A percentile compares a stretch with the other conserved stretches of the same genome.
Conservation (phyloP, 345 rosid genomes). For the Arabidopsis thaliana region DNA sequence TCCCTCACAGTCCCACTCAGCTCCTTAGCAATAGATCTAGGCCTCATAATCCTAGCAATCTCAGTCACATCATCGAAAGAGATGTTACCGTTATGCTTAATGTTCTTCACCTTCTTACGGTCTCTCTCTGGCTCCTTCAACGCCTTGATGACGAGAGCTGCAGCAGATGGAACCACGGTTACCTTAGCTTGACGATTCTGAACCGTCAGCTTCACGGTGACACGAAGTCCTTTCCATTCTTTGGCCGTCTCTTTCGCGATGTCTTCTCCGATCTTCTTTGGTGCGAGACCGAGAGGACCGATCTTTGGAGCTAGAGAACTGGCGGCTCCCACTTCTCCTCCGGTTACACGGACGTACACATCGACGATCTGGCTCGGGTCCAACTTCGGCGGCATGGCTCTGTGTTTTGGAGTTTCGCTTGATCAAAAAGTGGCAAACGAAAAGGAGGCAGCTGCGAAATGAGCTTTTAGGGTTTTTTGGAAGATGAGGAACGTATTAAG, state of each 20-base stretch:
- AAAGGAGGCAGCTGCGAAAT: conserved; percentile 35
- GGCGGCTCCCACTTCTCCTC: conserved; percentile 70
- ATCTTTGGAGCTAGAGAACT: conserved; percentile 66
- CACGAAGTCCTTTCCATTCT: conserved; percentile 69
- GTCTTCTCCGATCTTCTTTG: conserved; percentile 69
- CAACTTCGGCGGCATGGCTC: conserved; percentile 63
- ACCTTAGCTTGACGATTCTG: conserved; percentile 69
- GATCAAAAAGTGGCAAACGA: not conserved
- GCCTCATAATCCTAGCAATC: conserved; percentile 50
- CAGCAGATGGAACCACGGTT: conserved; percentile 62
- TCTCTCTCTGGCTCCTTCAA: conserved; percentile 54
- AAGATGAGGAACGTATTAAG: conserved; percentile 13
- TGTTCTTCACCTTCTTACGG: conserved; percentile 48
- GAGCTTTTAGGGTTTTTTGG: conserved; percentile 32
- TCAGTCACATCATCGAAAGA: conserved; percentile 47
- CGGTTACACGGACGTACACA: conserved; percentile 63
- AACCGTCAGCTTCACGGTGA: conserved; percentile 63
- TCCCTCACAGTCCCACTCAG: conserved; percentile 53
- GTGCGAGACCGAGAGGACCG: conserved; percentile 71
- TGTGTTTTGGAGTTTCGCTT: conserved; percentile 4
- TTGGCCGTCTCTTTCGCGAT: conserved; percentile 67
- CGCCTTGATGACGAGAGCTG: conserved; percentile 63
- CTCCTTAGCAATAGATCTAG: conserved; percentile 49
- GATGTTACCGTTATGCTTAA: conserved; percentile 49
- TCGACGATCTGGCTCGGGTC: conserved; percentile 60